phyloP scores from a whole-genome alignment of 768 basidiomycete genomes.

The Tricholoma hemisulphureum region DNA sequence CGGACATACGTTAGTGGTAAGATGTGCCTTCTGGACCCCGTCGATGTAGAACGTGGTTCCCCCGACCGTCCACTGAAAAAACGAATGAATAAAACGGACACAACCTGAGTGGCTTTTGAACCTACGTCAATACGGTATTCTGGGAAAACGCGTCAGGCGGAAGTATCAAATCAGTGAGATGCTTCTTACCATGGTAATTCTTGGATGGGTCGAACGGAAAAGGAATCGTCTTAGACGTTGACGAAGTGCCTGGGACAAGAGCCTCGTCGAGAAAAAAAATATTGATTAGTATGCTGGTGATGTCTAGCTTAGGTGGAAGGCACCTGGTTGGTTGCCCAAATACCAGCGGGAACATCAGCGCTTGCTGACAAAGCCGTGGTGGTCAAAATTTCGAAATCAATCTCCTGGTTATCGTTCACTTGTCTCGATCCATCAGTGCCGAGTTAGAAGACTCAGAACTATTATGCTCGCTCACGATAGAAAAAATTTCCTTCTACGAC shows the following conservation, averaged over 20 bases:
- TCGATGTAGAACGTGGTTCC: constrained; percentile 36
- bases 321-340: constrained; percentile 38
- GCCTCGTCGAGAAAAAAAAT: constrained; percentile 13
- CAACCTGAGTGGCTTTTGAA: not conserved
- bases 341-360: constrained; percentile 30
- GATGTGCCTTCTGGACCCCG: constrained; percentile 27
- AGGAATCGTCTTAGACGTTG: constrained; percentile 22
- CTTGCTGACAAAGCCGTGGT: constrained; percentile 28
- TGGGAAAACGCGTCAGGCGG: constrained; percentile 4
- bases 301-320: not conserved
- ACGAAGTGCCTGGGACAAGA: constrained; percentile 15
- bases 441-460: not conserved
- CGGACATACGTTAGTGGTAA: constrained; percentile 29
- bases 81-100: not conserved
- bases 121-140: constrained; percentile 38
- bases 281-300: not conserved
- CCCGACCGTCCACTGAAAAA: constrained; percentile 27
- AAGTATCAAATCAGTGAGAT: not conserved
- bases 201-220: constrained; percentile 33
- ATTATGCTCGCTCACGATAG: constrained; percentile 24
- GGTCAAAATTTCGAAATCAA: constrained; percentile 36
- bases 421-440: not conserved
- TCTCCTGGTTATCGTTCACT: constrained; percentile 34
- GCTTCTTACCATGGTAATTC: constrained; percentile 32
- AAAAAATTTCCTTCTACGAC: constrained; percentile 38